Evolutionary conservation across 495 filamentous ascomycete species (phyloP).

Genomic region (Tuber calosporum): DNA sequence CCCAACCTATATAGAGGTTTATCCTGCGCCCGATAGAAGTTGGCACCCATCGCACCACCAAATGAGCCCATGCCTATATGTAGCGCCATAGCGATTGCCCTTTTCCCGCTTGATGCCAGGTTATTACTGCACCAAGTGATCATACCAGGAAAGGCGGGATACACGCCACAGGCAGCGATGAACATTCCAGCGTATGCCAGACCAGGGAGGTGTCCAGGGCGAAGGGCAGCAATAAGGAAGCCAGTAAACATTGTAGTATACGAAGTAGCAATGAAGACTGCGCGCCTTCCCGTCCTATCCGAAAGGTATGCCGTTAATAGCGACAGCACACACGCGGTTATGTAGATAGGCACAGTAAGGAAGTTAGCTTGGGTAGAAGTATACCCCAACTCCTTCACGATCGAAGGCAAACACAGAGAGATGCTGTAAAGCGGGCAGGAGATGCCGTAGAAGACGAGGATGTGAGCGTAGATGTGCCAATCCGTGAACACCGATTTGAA

Average conservation of each 20-base stretch:
- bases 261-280: constrained; percentile 21
- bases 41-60: constrained; percentile 65
- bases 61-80: constrained; percentile 70
- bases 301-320: constrained; percentile 24
- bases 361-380: constrained; percentile 59
- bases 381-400: constrained; percentile 53
- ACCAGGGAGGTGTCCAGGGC: constrained; percentile 47
- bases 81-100: constrained; percentile 64
- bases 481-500: constrained; percentile 60
- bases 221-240: constrained; percentile 32
- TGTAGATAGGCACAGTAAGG: constrained; percentile 49
- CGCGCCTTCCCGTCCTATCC: constrained; percentile 30
- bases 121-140: constrained; percentile 69
- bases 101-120: constrained; percentile 62
- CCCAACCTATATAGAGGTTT: constrained; percentile 60
- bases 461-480: constrained; percentile 65
- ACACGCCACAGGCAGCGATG: constrained; percentile 59
- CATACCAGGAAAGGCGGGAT: constrained; percentile 57
- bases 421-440: constrained; percentile 66
- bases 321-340: constrained; percentile 36
- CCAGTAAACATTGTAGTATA: constrained; percentile 31
- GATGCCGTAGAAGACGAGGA: constrained; percentile 55
- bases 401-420: constrained; percentile 62
- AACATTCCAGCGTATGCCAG: constrained; percentile 70
- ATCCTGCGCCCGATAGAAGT: constrained; percentile 65